A percentile compares a stretch with the other conserved stretches of the same genome.
Evolutionary conservation across 2,329 filamentous ascomycete genomes (phyloP).

Genomic region (Sporothrix pseudoabietina): DNA sequence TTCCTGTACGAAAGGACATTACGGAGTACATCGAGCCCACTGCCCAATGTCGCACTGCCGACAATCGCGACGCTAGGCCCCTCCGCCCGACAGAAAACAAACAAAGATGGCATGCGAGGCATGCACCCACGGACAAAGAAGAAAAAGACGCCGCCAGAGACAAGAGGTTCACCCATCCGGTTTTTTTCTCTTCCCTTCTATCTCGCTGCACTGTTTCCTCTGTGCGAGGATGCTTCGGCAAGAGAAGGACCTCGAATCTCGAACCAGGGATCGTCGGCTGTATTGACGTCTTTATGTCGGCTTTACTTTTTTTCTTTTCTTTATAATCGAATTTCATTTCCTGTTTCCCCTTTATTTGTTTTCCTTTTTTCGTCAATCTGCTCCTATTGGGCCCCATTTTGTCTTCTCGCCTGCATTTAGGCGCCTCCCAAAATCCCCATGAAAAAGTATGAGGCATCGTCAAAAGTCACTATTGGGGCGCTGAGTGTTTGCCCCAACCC

Average conservation of each 20-base stretch:
- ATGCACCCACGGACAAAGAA: conserved; percentile 15
- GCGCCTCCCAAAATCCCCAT: not conserved
- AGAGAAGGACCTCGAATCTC: not conserved
- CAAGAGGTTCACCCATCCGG: not conserved
- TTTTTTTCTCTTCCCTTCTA: not conserved
- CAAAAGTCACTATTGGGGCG: not conserved
- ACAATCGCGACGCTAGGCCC: conserved; percentile 15
- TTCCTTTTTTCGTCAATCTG: not conserved
- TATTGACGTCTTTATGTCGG: not conserved
- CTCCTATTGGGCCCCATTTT: not conserved
- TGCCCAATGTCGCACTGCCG: conserved; percentile 17
- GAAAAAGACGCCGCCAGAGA: not conserved
- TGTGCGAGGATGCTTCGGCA: not conserved
- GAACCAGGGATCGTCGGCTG: not conserved
- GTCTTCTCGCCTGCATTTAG: not conserved
- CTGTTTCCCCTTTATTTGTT: not conserved
- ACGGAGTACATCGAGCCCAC: not conserved
- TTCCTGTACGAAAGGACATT: not conserved
- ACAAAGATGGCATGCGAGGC: conserved; percentile 19
- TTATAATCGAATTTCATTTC: not conserved
- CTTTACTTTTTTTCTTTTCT: not conserved
- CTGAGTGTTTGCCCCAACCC: conserved; percentile 14
- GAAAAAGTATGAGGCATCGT: not conserved
- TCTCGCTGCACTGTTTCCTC: not conserved
- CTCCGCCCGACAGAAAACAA: conserved; percentile 14